Evolutionary conservation across 73 alveolate species (phyloP).

Genomic region (Tetrahymena thermophila): DNA sequence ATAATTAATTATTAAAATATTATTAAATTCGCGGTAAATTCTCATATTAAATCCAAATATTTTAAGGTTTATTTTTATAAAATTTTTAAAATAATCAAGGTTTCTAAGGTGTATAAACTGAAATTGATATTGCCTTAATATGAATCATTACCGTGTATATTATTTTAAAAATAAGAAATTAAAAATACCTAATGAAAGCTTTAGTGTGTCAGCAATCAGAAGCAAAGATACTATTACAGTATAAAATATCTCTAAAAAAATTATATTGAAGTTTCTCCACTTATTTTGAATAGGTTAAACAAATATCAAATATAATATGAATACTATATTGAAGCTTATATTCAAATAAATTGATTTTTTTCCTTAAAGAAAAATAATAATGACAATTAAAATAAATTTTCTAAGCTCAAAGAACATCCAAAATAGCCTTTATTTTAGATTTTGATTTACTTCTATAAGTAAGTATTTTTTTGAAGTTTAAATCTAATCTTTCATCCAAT

Average conservation of each 20-base stretch:
- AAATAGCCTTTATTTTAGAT: not conserved
- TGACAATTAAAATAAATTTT: not conserved
- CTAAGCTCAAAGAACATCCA: not conserved
- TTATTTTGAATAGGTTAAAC: not conserved
- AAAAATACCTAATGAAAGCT: not conserved
- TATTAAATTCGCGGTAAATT: too few relatives aligned
- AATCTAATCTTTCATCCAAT: not conserved
- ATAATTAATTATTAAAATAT: not conserved
- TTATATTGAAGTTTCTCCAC: not conserved
- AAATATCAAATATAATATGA: not conserved
- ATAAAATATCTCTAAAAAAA: not conserved
- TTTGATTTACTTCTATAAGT: too few relatives aligned
- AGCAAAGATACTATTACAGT: not conserved
- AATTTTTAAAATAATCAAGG: too few relatives aligned
- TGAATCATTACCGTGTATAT: too few relatives aligned
- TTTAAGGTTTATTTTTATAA: too few relatives aligned
- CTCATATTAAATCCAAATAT: too few relatives aligned
- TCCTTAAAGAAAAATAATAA: not conserved
- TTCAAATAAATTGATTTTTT: not conserved
- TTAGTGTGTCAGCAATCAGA: not conserved
- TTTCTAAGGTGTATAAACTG: too few relatives aligned
- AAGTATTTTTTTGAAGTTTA: not conserved
- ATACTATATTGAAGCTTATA: not conserved
- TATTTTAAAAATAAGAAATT: too few relatives aligned
- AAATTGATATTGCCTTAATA: too few relatives aligned